A percentile compares a stretch with the other conserved stretches of the same genome.
phyloP scores from a whole-genome alignment of 2,329 filamentous ascomycete species.

The Calycina marina region DNA sequence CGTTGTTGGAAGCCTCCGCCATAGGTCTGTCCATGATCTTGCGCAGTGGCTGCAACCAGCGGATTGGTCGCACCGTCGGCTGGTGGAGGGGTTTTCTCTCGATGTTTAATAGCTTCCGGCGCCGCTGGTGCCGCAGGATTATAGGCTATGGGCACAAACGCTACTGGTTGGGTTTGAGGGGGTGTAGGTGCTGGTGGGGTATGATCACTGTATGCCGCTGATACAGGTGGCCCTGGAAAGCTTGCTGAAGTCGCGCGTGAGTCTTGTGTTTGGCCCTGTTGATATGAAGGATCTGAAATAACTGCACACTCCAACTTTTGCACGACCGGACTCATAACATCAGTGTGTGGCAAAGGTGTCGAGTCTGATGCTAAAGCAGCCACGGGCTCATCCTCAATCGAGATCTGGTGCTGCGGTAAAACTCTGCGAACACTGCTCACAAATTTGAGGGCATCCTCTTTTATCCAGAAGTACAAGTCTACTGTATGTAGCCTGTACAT shows the following conservation, averaged over 20 bases:
- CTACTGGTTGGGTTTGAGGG: conserved; percentile 39
- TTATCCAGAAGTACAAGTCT: conserved; percentile 70
- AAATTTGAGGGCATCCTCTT: conserved; percentile 55
- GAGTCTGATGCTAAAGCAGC: no score
- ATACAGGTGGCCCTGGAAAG: conserved; percentile 20
- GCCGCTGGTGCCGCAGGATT: conserved; percentile 67
- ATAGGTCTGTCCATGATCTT: conserved; percentile 40
- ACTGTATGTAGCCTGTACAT: conserved; percentile 64
- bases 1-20: conserved; percentile 27
- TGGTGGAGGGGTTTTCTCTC: conserved; percentile 68
- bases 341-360: conserved; percentile 30
- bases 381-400: conserved; percentile 48
- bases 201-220: conserved; percentile 22
- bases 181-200: conserved; percentile 63
- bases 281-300: conserved; percentile 42
- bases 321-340: conserved; percentile 52
- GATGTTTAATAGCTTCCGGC: conserved; percentile 54
- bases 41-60: conserved; percentile 39
- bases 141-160: conserved; percentile 49
- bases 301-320: conserved; percentile 60
- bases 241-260: conserved; percentile 13
- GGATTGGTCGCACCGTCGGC: conserved; percentile 49
- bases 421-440: conserved; percentile 53
- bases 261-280: conserved; percentile 17
- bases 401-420: conserved; percentile 43